Evolutionary conservation across 2,329 filamentous ascomycete species (phyloP).

Genomic region (Beauveria varroae): DNA sequence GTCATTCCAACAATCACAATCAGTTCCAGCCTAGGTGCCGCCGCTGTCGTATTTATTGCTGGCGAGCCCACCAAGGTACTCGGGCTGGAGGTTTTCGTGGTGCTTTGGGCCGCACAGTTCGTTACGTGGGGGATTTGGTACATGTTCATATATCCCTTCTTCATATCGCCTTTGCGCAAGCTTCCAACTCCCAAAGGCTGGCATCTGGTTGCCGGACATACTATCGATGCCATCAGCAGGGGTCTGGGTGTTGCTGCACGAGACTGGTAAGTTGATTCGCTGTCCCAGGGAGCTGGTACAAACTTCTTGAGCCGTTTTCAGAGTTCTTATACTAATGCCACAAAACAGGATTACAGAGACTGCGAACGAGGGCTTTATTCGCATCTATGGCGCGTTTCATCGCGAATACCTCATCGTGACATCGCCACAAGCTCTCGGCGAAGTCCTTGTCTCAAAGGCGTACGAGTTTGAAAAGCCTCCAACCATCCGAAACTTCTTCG

Average conservation of each 20-base stretch:
- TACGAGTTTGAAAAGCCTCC: conserved; percentile 17
- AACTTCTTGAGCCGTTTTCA: no score
- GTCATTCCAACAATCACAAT: background rate
- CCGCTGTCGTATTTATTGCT: background rate
- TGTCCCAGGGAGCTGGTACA: no score
- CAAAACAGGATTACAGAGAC: background rate
- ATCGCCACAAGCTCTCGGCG: background rate
- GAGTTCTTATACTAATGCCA: background rate
- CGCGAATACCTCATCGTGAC: conserved; percentile 6
- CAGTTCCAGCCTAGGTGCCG: background rate
- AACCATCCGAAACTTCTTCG: conserved; percentile 11
- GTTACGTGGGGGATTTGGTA: background rate
- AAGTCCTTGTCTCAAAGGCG: conserved; percentile 4
- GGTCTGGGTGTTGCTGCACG: background rate
- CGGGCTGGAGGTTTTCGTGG: background rate
- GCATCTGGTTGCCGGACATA: background rate
- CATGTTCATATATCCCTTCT: conserved; percentile 5
- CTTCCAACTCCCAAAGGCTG: background rate
- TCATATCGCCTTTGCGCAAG: background rate
- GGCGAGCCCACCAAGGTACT: background rate
- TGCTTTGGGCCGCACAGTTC: background rate
- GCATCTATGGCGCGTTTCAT: background rate
- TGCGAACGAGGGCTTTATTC: background rate
- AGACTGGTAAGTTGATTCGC: background rate
- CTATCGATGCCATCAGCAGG: background rate